Evolutionary conservation across 2,329 filamentous ascomycete genomes (phyloP).

Genomic region (Colletotrichum noveboracense): DNA sequence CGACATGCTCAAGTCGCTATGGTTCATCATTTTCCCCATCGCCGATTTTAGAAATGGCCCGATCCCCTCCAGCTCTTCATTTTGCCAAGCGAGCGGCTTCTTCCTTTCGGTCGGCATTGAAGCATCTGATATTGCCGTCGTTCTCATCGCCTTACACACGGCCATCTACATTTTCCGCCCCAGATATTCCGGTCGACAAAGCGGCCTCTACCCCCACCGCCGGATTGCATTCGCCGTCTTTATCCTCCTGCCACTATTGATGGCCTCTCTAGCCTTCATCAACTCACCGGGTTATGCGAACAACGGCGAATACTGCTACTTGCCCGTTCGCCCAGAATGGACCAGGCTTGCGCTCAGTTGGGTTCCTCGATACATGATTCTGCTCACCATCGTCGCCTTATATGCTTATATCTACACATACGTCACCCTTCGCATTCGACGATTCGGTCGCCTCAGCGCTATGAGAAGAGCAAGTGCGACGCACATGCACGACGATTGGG

Average conservation of each 20-base stretch:
- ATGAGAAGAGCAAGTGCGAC: slow-evolving; percentile 15
- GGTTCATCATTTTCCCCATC: slow-evolving; percentile 70
- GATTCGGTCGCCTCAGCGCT: slow-evolving; percentile 35
- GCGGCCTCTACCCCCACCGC: slow-evolving; percentile 73
- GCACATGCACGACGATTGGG: not conserved
- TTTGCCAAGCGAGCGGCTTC: slow-evolving; percentile 75
- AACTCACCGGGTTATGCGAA: slow-evolving; percentile 63
- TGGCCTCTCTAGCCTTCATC: slow-evolving; percentile 69
- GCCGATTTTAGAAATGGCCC: slow-evolving; percentile 59
- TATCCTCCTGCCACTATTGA: slow-evolving; percentile 61
- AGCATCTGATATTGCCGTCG: slow-evolving; percentile 72
- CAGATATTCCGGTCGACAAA: slow-evolving; percentile 48
- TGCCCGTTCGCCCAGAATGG: slow-evolving; percentile 72
- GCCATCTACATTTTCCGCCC: slow-evolving; percentile 74
- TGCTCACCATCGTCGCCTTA: slow-evolving; percentile 65
- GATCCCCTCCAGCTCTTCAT: slow-evolving; percentile 54
- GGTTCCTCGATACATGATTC: slow-evolving; percentile 76
- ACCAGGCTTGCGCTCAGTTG: slow-evolving; percentile 72
- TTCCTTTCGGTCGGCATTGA: slow-evolving; percentile 71
- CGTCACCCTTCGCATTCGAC: slow-evolving; percentile 52
- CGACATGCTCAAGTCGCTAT: slow-evolving; percentile 73
- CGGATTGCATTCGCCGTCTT: slow-evolving; percentile 63
- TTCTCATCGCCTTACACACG: slow-evolving; percentile 77
- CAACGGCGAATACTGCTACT: slow-evolving; percentile 71
- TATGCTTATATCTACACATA: slow-evolving; percentile 76